A percentile compares a stretch with the other conserved stretches of the same genome.
Evolutionary conservation across 1,139 yeast genomes (phyloP).

Genomic region (Debaryomycetaceae sp.): DNA sequence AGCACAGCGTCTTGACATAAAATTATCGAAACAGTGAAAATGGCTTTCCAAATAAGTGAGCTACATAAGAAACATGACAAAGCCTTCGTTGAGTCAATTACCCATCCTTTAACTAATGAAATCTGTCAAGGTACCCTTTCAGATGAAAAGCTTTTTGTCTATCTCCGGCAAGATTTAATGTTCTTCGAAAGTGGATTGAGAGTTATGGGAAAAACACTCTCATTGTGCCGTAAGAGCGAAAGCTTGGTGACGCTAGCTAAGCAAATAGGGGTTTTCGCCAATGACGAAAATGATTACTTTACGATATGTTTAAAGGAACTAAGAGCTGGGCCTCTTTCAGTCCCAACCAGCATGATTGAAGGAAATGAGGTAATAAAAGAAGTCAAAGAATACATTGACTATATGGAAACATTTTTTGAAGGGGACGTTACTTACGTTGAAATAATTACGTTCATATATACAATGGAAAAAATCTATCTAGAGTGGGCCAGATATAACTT

Average conservation of each 20-base stretch:
- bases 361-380: conserved; percentile 14
- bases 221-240: conserved; percentile 37
- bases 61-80: conserved; percentile 20
- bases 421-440: conserved; percentile 36
- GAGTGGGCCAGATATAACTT: conserved; percentile 46
- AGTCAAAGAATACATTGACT: conserved; percentile 38
- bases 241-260: conserved; percentile 41
- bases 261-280: conserved; percentile 50
- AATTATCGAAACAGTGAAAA: not conserved
- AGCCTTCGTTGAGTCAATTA: conserved; percentile 25
- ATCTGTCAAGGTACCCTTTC: conserved; percentile 45
- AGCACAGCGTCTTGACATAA: not conserved
- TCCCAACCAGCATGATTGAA: conserved; percentile 9
- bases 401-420: conserved; percentile 25
- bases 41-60: conserved; percentile 12
- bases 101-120: conserved; percentile 45
- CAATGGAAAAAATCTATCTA: conserved; percentile 50
- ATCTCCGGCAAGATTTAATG: conserved; percentile 47
- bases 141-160: conserved; percentile 39
- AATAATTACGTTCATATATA: conserved; percentile 42
- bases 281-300: conserved; percentile 50
- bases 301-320: conserved; percentile 30
- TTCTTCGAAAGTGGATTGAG: conserved; percentile 44
- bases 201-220: conserved; percentile 43
- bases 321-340: conserved; percentile 8